Evolutionary conservation across 495 filamentous ascomycete species (phyloP).

Genomic region (Lineolata rhizophorae): DNA sequence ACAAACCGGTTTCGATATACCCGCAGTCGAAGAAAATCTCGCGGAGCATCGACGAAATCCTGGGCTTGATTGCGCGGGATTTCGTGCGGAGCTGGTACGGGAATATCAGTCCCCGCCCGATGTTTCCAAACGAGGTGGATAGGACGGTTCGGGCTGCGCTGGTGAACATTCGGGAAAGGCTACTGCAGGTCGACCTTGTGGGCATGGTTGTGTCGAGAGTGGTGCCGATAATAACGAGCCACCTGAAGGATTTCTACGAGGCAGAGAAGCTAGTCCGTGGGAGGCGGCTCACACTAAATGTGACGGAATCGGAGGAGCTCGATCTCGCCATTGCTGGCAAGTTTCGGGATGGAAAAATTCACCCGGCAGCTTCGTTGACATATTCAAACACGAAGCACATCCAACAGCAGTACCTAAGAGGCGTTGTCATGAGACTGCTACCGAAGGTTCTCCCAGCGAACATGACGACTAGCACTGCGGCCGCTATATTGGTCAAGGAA

Average conservation of each 20-base stretch:
- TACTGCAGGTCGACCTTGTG: conserved; percentile 54
- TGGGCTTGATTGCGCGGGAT: conserved; percentile 58
- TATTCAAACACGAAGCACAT: conserved; percentile 60
- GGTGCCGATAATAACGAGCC: conserved; percentile 73
- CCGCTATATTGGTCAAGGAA: conserved; percentile 62
- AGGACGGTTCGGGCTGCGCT: conserved; percentile 55
- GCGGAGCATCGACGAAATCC: conserved; percentile 54
- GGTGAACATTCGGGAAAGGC: conserved; percentile 39
- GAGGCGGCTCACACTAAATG: conserved; percentile 60
- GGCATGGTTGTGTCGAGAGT: conserved; percentile 60
- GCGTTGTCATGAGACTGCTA: conserved; percentile 44
- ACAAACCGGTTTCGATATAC: conserved; percentile 41
- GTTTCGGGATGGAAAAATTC: conserved; percentile 73
- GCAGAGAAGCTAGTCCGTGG: conserved; percentile 78
- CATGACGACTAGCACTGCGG: conserved; percentile 56
- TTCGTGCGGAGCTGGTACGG: conserved; percentile 80
- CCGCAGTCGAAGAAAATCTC: conserved; percentile 61
- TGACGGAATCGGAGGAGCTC: conserved; percentile 92
- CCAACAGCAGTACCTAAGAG: conserved; percentile 73
- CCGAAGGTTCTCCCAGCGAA: conserved; percentile 50
- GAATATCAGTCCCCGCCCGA: conserved; percentile 58
- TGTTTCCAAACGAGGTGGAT: conserved; percentile 72
- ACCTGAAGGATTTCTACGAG: conserved; percentile 76
- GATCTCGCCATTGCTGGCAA: conserved; percentile 85
- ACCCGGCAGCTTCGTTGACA: conserved; percentile 65